Conservation (phyloP, 2,329 filamentous ascomycete species). For the Sarocladium brachiariae region DNA sequence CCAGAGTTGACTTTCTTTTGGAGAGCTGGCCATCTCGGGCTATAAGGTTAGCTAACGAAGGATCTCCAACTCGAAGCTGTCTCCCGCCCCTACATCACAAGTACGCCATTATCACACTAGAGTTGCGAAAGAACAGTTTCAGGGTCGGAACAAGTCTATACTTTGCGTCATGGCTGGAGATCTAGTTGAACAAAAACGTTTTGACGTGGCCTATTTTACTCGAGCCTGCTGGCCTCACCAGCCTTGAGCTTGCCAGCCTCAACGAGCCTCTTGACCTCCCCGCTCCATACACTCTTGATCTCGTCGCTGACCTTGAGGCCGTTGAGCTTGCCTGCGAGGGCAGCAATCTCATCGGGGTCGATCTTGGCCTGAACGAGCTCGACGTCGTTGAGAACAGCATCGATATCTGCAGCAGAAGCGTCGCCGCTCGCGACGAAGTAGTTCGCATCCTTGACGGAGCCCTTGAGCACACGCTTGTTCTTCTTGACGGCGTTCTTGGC, state of each 20-base stretch:
- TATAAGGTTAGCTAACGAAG: slow-evolving; percentile 28
- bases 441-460: slow-evolving; percentile 93
- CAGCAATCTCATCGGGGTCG: slow-evolving; percentile 83
- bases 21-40: slow-evolving; percentile 26
- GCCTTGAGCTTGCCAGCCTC: slow-evolving; percentile 80
- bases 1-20: slow-evolving; percentile 12
- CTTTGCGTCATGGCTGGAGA: background rate
- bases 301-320: slow-evolving; percentile 71
- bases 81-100: background rate
- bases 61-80: slow-evolving; percentile 30
- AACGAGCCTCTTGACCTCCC: slow-evolving; percentile 71
- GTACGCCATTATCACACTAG: too few relatives aligned
- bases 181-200: background rate
- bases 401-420: slow-evolving; percentile 68
- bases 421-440: slow-evolving; percentile 78
- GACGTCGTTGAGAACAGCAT: slow-evolving; percentile 75
- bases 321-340: slow-evolving; percentile 72
- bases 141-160: too few relatives aligned
- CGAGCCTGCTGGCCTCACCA: slow-evolving; percentile 65
- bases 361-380: slow-evolving; percentile 84
- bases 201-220: slow-evolving; percentile 17
- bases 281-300: slow-evolving; percentile 78
- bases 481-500: slow-evolving; percentile 99
- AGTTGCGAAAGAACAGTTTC: too few relatives aligned
- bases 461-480: slow-evolving; percentile 97